Evolutionary conservation across 495 filamentous ascomycete genomes (phyloP), one percentile per base, ranked within the genome.

Genomic region (Thozetella sp.): DNA sequence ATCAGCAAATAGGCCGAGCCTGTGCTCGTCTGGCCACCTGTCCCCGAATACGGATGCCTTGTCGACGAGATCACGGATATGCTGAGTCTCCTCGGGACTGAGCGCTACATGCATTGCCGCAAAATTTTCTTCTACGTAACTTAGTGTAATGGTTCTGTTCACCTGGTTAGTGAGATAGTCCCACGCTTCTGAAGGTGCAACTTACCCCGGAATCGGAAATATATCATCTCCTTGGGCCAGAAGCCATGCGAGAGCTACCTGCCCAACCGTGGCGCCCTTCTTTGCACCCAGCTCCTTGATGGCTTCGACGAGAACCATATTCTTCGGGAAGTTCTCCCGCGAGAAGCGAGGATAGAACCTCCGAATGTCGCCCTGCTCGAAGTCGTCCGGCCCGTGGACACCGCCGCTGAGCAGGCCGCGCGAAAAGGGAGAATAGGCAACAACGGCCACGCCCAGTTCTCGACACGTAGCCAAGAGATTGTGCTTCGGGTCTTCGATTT

Each of bases 401-500:
- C 72, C 56, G 2, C 83, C 85, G 1, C 77, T 80, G 25, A 90
- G 63, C n/a, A 89, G 68, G n/a, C 87, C 87, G 2, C 74, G 83
- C 1, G 87, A 86, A 9, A 90, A 73, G 0, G 89, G 88, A 17
- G 76, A 82, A 68, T 87, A 90, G 0, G 84, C 85, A 0, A 90
- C 77, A 9, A 87, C 69, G 0, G 86, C 74, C 19, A 88, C 71
- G 13, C 85, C 87, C 9, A 92, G 78, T 57, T 90, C 85, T 2
- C 86, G 78, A 60, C 77, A 81, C 0, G 86, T 82, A 3, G 76
- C 65, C 10, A 89, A 60, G 1, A 89, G 64, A 6, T 73, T 63
- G 0, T 76, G 74, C 19, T 77, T 67, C 0, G 71, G 60, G 2
- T 62, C 66, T 67, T 90, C 85, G 51, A 89, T 85, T 6, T 86